Base-by-base conservation (phyloP, 805 yeast genomes). In the Teunomyces funiuensis region DNA sequence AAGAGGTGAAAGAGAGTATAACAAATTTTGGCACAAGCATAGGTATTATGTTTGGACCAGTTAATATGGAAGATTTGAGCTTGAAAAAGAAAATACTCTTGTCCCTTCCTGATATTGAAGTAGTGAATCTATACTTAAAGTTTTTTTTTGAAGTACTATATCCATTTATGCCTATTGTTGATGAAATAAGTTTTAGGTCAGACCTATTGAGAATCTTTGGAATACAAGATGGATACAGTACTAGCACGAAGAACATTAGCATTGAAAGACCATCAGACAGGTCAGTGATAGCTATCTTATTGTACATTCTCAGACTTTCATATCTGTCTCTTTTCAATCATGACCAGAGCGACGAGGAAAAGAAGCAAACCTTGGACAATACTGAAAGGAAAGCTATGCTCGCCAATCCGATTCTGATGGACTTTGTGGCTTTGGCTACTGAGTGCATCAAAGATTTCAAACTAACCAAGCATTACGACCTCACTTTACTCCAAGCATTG, bases 401-500 rank as follows among this genome's bases (percentile, higher is more conserved):
- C 14, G 36, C 43, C 4, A 36, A 41, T 29, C 58, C 56, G 1
- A 43, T 57, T 10, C 33, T 55, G 14, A 27, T 54, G 7, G 47
- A 49, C 17, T 44, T 43, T 4, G 43, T 46, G 7, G 41, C 37
- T 1, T 39, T 55, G 30, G 58, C 58, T 13, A 33, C 40, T 16
- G 44, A 41, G 7, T 43, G 51, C 29, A 29, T 52, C 6, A 43
- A 39, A 15, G 40, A 37, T 14, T 52, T 49, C 38, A 40, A 42
- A 4, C 36, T 34, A 14, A 37, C 49, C 4, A 25, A 22, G 6
- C 46, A 42, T 33, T 40, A 44, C 5, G 42, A 44, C 27, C 38
- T 57, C 16, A 18, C 40, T 10, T 47, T 48, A 7, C 41, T 57
- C 10, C 61, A 55, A 34, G 59, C 59, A 8, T 38, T 41, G 8